These are phyloP conservation scores for Mortierella sp. DNA, from an alignment of 371 early-diverging fungal genomes.

Conservation along the genomic window DNA sequence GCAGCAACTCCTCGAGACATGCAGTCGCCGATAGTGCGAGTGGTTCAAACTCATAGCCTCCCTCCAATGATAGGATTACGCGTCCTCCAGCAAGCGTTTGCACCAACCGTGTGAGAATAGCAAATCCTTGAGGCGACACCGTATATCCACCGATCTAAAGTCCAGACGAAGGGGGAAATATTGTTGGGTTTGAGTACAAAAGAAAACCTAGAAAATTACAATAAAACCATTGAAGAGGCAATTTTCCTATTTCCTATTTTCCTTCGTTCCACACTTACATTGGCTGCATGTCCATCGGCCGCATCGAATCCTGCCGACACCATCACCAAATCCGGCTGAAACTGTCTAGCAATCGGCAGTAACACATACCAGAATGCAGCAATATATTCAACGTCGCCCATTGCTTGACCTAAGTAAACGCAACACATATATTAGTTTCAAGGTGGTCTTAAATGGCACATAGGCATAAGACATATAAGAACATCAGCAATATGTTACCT, in stretches of 20 bases:
- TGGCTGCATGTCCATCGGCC: slow-evolving; percentile 72
- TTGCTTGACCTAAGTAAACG: slow-evolving; percentile 55
- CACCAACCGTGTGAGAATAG: slow-evolving; percentile 66
- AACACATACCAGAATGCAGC: slow-evolving; percentile 73
- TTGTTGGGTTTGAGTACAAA: not conserved
- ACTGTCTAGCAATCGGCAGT: slow-evolving; percentile 70
- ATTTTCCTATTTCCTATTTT: slow-evolving; percentile 5
- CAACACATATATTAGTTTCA: too few species aligned
- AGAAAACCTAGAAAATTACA: not conserved
- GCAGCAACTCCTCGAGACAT: slow-evolving; percentile 61
- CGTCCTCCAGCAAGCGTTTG: slow-evolving; percentile 68
- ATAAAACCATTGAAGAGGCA: not conserved
- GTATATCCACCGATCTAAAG: slow-evolving; percentile 69
- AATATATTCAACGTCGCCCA: slow-evolving; percentile 77
- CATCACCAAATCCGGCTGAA: slow-evolving; percentile 72
- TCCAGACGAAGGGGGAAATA: not conserved
- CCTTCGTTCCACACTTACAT: slow-evolving; percentile 55
- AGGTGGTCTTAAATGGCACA: too few species aligned
- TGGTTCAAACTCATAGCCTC: slow-evolving; percentile 65
- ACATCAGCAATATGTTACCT: too few species aligned
- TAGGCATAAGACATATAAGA: too few species aligned
- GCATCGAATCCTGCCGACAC: slow-evolving; percentile 80
- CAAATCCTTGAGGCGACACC: slow-evolving; percentile 68
- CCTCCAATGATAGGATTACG: slow-evolving; percentile 65
- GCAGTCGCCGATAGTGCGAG: slow-evolving; percentile 59